phyloP scores from a whole-genome alignment of 2,329 filamentous ascomycete genomes.

The Metarhizium sp. region DNA sequence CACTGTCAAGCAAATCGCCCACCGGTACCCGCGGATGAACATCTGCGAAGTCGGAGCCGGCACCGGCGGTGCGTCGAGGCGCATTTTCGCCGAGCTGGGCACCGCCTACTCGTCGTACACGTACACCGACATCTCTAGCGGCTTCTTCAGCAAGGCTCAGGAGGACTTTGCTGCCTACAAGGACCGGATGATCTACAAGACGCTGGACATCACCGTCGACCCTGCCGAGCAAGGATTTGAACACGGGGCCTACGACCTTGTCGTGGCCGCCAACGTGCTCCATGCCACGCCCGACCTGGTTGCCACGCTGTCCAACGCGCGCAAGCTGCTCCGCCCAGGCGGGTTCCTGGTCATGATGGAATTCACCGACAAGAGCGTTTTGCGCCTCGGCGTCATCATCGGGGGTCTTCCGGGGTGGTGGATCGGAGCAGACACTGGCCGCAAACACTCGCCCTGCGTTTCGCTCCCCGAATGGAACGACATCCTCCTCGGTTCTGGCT shows the following conservation, averaged over 20 bases:
- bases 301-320: conserved; percentile 10
- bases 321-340: conserved; percentile 4
- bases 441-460: too few species aligned
- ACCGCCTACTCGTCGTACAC: conserved; percentile 25
- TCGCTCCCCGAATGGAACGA: too few species aligned
- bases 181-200: conserved; percentile 12
- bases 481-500: too few species aligned
- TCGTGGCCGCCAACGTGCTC: conserved; percentile 27
- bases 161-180: conserved; percentile 14
- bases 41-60: conserved; percentile 33
- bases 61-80: conserved; percentile 29
- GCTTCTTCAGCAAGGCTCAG: conserved; percentile 28
- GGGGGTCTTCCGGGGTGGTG: too few species aligned
- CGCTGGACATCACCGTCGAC: conserved; percentile 15
- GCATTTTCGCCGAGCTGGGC: conserved; percentile 22
- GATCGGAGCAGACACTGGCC: too few species aligned
- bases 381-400: too few species aligned
- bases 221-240: conserved; percentile 20
- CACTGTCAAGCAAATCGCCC: conserved; percentile 5
- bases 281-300: conserved; percentile 23
- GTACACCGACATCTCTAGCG: conserved; percentile 32
- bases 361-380: neutral
- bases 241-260: conserved; percentile 22
- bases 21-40: conserved; percentile 29
- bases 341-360: conserved; percentile 5